Conservation (phyloP, 2,329 filamentous ascomycete species). For the Trichophyton equinum region DNA sequence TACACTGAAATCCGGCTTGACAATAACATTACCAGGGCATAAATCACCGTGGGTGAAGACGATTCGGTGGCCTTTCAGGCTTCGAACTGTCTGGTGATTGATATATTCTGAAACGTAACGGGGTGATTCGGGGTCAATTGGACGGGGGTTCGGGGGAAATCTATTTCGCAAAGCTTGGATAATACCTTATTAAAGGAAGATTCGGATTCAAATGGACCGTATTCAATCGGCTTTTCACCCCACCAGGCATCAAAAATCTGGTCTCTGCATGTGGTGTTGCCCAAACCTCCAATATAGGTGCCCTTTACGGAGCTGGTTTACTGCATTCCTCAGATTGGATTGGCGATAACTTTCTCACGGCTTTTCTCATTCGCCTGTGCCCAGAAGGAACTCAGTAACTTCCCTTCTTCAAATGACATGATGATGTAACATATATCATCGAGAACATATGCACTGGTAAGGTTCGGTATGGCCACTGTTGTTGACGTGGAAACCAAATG, state of each 20-base stretch:
- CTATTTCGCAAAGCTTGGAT: constrained; percentile 6
- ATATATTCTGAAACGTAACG: constrained; percentile 1
- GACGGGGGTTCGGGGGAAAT: background rate
- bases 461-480: constrained; percentile 1
- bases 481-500: constrained; percentile 6
- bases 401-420: constrained; percentile 7
- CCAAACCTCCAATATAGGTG: constrained; percentile 5
- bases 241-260: constrained; percentile 5
- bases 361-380: background rate
- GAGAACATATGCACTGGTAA: constrained; percentile 6
- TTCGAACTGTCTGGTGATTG: constrained; percentile 13
- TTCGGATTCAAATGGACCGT: constrained; percentile 8
- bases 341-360: constrained; percentile 3
- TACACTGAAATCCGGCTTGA: constrained; percentile 15
- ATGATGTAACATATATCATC: constrained; percentile 8
- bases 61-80: constrained; percentile 14
- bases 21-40: constrained; percentile 18
- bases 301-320: constrained; percentile 8
- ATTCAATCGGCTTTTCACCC: background rate
- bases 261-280: background rate
- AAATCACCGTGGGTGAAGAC: constrained; percentile 19
- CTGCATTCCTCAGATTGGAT: constrained; percentile 5
- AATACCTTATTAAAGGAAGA: constrained; percentile 6
- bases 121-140: background rate
- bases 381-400: background rate